Conservation (phyloP, 176 grass and related monocot genomes). For the Aegilops umbellulata region DNA sequence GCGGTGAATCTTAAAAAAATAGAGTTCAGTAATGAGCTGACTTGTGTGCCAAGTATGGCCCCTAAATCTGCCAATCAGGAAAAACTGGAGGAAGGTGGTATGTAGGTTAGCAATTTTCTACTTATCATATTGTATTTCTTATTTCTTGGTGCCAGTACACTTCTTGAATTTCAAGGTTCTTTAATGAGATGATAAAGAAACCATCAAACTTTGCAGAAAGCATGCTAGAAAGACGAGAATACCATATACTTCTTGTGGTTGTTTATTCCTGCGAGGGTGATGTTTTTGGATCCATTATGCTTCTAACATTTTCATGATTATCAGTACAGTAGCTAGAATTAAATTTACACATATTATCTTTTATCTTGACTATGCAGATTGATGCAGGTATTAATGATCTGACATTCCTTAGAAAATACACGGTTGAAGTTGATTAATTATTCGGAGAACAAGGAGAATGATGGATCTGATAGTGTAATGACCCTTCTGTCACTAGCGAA, state of each 20-base stretch:
- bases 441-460: constrained; percentile 63
- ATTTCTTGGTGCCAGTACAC: neutral
- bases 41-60: too few relatives aligned
- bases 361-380: constrained; percentile 83
- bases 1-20: too few relatives aligned
- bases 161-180: constrained; percentile 24
- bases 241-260: constrained; percentile 73
- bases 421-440: constrained; percentile 82
- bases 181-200: neutral
- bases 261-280: constrained; percentile 73
- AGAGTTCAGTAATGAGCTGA: too few relatives aligned
- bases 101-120: constrained; percentile 57
- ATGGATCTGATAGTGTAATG: constrained; percentile 91
- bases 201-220: constrained; percentile 56
- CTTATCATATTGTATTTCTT: neutral
- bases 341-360: constrained; percentile 12
- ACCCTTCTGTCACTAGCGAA: constrained; percentile 56
- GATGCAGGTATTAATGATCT: constrained; percentile 83
- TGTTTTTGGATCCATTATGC: constrained; percentile 11
- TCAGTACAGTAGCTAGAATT: neutral
- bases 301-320: neutral
- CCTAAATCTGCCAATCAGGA: constrained; percentile 46
- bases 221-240: constrained; percentile 74
- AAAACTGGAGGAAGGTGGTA: constrained; percentile 63
- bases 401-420: constrained; percentile 74